Evolutionary conservation across 352 stramenopile species (phyloP), one percentile per base, ranked within the genome.

Genomic region (Phytophthora ramorum): DNA sequence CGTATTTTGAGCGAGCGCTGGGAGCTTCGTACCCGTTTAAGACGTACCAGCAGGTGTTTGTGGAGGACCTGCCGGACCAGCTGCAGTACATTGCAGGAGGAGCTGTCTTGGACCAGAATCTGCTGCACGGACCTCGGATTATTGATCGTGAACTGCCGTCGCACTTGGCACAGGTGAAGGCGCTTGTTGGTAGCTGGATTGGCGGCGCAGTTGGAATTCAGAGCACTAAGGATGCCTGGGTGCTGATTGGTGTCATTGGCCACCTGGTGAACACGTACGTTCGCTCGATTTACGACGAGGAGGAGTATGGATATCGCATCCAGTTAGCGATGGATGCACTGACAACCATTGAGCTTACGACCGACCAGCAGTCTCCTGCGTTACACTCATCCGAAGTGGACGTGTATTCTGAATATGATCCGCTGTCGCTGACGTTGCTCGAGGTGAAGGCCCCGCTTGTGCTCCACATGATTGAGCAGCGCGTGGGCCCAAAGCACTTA

Each of bases 381-480:
- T 48, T 96, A 17, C 50, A 94, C 24, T 90, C 85, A 0, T 88
- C 79, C 0, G 87, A 96, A 47, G 86, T 94, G 4, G 87, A 96
- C 37, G 87, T 96, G 5, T 94, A 94, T 24, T 88, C 84, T 12
- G 86, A 93, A 60, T 93, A 93, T 32, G 87, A 93, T 17, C 86
- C 87, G 1, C 75, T 76, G 24, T 90, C 76, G 10, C 35, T 93
- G 35, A 83, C 84, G 12, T 84, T 96, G 43, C 76, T 96, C 1
- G 85, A 94, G 58, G 83, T 92, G 2, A 96, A 96, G 51, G 84
- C 84, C 3, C 86, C 86, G 37, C 66, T 94, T 0, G 85, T 96
- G 37, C 55, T 96, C n/a, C 87, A 94, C 62, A 96, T 96, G 87
- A 92, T 96, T 52, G 87, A 96, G 51, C 87, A 95, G 60, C 84